phyloP scores from a whole-genome alignment of 176 grass and related monocot genomes.

The Oryza meyeriana region DNA sequence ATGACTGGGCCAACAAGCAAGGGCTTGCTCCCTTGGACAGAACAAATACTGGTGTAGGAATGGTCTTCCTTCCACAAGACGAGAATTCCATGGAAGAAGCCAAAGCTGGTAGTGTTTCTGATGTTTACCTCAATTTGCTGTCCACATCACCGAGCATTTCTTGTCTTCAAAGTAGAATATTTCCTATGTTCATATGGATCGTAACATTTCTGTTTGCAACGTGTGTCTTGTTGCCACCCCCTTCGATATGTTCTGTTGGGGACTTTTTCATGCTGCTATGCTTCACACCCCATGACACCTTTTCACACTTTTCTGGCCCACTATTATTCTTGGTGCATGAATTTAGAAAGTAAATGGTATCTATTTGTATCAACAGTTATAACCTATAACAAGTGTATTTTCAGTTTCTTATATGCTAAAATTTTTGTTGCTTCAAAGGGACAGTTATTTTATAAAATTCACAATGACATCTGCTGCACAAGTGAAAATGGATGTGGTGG shows the following conservation, averaged over 20 bases:
- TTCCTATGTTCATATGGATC: conserved; percentile 8
- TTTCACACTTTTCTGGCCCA: not conserved
- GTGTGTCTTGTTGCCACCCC: conserved; percentile 5
- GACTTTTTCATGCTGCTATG: conserved; percentile 5
- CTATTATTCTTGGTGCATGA: not conserved
- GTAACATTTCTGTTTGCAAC: conserved; percentile 18
- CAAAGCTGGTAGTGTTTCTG: conserved; percentile 71
- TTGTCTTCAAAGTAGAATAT: not conserved
- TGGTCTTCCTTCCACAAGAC: conserved; percentile 93
- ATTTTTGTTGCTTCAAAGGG: not conserved
- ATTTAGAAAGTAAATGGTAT: conserved; percentile 10
- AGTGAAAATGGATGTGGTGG: not conserved
- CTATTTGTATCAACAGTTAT: not conserved
- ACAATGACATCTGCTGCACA: not conserved
- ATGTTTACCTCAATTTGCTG: conserved; percentile 19
- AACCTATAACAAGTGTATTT: not conserved
- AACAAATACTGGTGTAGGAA: conserved; percentile 87
- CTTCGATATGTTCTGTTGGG: not conserved
- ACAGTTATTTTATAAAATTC: not conserved
- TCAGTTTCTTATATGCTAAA: not conserved
- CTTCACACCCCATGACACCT: conserved; percentile 1
- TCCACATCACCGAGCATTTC: not conserved
- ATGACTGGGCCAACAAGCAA: conserved; percentile 81
- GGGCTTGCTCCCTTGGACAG: conserved; percentile 62
- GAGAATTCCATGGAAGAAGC: conserved; percentile 63